Conservation (phyloP, 2,329 filamentous ascomycete species). For the Arthrobotrys pseudoclavata region DNA sequence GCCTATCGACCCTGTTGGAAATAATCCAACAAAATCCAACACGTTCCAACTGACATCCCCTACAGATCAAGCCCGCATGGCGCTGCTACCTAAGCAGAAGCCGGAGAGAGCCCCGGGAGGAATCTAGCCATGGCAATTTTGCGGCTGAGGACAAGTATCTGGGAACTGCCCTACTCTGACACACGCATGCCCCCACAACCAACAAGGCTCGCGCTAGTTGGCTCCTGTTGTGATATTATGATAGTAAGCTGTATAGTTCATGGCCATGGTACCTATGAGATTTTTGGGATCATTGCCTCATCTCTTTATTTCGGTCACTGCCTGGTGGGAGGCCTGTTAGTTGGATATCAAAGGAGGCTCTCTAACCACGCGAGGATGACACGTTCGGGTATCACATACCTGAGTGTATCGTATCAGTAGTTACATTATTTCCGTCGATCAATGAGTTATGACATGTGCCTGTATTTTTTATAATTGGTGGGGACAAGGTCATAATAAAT, state of each 20-base stretch:
- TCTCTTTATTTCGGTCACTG: background rate
- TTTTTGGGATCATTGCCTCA: background rate
- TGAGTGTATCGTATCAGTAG: background rate
- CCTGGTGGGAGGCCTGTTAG: background rate
- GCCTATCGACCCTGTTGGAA: constrained; percentile 26
- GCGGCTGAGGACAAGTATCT: constrained; percentile 43
- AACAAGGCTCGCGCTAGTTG: constrained; percentile 6
- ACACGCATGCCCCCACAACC: constrained; percentile 3
- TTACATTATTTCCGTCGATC: constrained; percentile 1
- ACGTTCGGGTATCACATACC: background rate
- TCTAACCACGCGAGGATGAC: constrained; percentile 21
- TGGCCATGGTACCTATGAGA: constrained; percentile 3
- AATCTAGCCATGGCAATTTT: constrained; percentile 5
- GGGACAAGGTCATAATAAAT: background rate
- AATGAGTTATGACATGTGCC: background rate
- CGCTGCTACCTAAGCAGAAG: constrained; percentile 25
- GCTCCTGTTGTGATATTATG: constrained; percentile 41
- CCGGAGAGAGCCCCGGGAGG: constrained; percentile 12
- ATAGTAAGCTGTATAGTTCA: constrained; percentile 20
- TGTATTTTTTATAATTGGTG: background rate
- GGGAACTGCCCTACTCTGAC: constrained; percentile 26
- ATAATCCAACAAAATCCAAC: constrained; percentile 54
- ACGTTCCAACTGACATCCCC: constrained; percentile 11
- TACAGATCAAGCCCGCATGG: background rate
- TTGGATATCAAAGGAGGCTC: constrained; percentile 7